Conservation (phyloP, 2,329 filamentous ascomycete genomes). For the Thermomyces lanuginosus region DNA sequence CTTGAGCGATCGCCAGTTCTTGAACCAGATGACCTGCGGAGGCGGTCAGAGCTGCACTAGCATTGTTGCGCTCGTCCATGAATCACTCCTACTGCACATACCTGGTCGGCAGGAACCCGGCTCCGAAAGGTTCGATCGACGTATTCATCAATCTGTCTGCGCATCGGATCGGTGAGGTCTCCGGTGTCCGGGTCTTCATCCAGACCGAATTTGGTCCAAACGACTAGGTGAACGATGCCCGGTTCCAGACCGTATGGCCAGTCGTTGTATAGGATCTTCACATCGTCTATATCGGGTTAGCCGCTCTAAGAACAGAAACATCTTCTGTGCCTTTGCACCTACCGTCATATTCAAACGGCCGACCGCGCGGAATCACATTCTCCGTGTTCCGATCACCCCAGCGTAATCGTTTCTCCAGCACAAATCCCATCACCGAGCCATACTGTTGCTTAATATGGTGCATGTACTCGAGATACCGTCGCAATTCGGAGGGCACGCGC, state of each 20-base stretch:
- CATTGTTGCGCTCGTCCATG: slow-evolving; percentile 3
- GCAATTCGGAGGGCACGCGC: slow-evolving; percentile 57
- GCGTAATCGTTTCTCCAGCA: slow-evolving; percentile 50
- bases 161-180: slow-evolving; percentile 49
- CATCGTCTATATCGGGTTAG: slow-evolving; percentile 33
- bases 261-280: slow-evolving; percentile 71
- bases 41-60: too few species aligned
- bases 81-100: slow-evolving; percentile 15
- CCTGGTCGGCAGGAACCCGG: slow-evolving; percentile 26
- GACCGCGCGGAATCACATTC: slow-evolving; percentile 15
- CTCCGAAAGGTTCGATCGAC: slow-evolving; percentile 50
- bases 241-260: slow-evolving; percentile 81
- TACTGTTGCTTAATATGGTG: slow-evolving; percentile 47
- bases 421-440: slow-evolving; percentile 63
- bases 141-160: slow-evolving; percentile 52
- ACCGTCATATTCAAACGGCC: slow-evolving; percentile 22
- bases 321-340: slow-evolving; percentile 1
- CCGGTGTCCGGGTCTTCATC: slow-evolving; percentile 50
- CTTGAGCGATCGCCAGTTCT: slow-evolving; percentile 76
- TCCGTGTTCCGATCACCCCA: slow-evolving; percentile 41
- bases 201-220: slow-evolving; percentile 83
- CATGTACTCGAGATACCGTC: slow-evolving; percentile 59
- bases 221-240: slow-evolving; percentile 66
- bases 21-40: slow-evolving; percentile 76
- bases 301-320: slow-evolving; percentile 9